Percentiles rank a stretch among this genome's conserved stretches.
phyloP scores from a whole-genome alignment of 1,284 basidiomycete species.

The Irpex lacteus region DNA sequence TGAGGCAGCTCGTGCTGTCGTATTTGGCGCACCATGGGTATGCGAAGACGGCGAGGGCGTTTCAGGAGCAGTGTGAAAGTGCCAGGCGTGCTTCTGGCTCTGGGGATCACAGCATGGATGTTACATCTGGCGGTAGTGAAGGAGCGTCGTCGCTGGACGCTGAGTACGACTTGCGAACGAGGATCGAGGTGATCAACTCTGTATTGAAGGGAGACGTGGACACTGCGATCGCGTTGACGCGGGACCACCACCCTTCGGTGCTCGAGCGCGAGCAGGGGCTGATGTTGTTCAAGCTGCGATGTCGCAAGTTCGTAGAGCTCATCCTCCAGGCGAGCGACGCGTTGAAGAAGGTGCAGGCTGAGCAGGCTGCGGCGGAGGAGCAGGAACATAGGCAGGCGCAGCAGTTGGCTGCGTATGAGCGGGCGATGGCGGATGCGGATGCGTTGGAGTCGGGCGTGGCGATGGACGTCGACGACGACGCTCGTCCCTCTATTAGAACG shows the following conservation, averaged over 20 bases:
- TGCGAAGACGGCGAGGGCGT: constrained; percentile 61
- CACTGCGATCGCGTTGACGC: constrained; percentile 55
- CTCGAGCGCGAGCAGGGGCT: constrained; percentile 65
- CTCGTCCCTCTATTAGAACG: too few species aligned
- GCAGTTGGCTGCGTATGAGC: constrained; percentile 22
- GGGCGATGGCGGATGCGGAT: constrained; percentile 26
- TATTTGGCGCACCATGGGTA: constrained; percentile 84
- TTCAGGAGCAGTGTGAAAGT: constrained; percentile 40
- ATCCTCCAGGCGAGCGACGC: constrained; percentile 67
- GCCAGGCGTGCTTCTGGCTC: constrained; percentile 35
- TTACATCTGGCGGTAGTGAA: constrained; percentile 21
- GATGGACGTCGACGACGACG: constrained; percentile 43
- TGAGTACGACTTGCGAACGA: constrained; percentile 53
- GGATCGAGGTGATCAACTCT: constrained; percentile 68
- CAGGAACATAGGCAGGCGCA: constrained; percentile 33
- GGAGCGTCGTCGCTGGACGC: constrained; percentile 14
- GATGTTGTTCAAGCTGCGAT: constrained; percentile 73
- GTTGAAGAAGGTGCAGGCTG: constrained; percentile 52
- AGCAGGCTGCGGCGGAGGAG: constrained; percentile 37
- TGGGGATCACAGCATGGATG: constrained; percentile 37
- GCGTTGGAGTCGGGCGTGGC: constrained; percentile 24
- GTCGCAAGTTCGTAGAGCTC: constrained; percentile 81
- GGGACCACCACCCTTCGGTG: constrained; percentile 55
- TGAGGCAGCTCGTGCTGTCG: constrained; percentile 72
- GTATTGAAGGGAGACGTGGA: constrained; percentile 73